A percentile compares a stretch with the other conserved stretches of the same genome.
Evolutionary conservation across 2,329 filamentous ascomycete species (phyloP).

Genomic region (Penicillium sclerotigenum): DNA sequence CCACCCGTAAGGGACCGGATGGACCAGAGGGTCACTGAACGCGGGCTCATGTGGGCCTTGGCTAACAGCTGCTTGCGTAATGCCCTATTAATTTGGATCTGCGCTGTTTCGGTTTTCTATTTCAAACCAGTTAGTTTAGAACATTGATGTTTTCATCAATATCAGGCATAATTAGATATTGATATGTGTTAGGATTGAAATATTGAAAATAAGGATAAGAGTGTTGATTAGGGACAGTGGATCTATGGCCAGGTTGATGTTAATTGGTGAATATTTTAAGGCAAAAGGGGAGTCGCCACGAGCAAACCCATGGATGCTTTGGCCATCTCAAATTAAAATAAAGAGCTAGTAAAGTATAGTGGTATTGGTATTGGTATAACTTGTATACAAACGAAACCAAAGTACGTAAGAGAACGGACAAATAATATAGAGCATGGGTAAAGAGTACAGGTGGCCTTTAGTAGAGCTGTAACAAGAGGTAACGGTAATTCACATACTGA

Average conservation of each 20-base stretch:
- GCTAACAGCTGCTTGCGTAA: conserved; percentile 39
- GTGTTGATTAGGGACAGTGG: not conserved
- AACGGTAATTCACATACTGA: not conserved
- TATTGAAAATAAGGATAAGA: not conserved
- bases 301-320: not conserved
- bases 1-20: conserved; percentile 39
- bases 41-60: conserved; percentile 31
- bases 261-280: not conserved
- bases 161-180: not conserved
- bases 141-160: not conserved
- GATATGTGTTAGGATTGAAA: not conserved
- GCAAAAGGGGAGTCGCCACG: conserved; percentile 3
- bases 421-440: not conserved
- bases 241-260: not conserved
- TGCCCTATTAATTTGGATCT: conserved; percentile 37
- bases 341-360: not conserved
- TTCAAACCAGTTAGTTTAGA: conserved; percentile 13
- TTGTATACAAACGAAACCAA: not conserved
- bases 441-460: conserved; percentile 11
- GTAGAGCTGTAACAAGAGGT: not conserved
- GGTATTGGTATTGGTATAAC: not conserved
- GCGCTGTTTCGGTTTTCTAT: conserved; percentile 20
- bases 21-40: conserved; percentile 32
- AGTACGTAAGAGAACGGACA: not conserved
- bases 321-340: not conserved